Conservation (phyloP, 352 stramenopile species). For the Phytophthora podocarpi region DNA sequence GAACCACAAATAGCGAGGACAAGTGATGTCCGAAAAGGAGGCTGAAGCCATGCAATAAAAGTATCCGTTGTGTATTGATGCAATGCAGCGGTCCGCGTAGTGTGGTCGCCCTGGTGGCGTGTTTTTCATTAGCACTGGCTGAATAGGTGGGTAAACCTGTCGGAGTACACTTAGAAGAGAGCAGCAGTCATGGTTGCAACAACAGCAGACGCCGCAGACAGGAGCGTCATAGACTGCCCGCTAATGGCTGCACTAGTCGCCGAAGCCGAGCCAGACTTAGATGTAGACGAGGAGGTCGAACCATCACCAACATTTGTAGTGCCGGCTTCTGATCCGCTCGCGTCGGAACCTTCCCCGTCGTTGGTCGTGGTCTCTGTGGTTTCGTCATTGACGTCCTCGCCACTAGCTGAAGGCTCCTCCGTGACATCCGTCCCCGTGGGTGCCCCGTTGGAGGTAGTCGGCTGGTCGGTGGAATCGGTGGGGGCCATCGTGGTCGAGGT, state of each 20-base stretch:
- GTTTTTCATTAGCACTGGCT: conserved; percentile 11
- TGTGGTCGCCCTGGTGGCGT: too few relatives aligned
- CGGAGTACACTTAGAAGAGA: conserved; percentile 7
- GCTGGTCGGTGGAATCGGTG: background rate
- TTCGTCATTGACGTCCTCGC: background rate
- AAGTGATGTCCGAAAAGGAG: too few relatives aligned
- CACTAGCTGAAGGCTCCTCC: background rate
- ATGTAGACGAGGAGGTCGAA: background rate
- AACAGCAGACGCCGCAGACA: conserved; percentile 7
- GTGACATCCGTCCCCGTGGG: too few relatives aligned
- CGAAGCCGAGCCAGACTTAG: background rate
- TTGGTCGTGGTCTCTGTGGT: background rate
- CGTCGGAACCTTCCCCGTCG: background rate
- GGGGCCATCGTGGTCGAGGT: background rate
- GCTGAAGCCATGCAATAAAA: too few relatives aligned
- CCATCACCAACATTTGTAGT: conserved; percentile 4
- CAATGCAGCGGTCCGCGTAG: too few relatives aligned
- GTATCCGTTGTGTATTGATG: too few relatives aligned
- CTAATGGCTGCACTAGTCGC: conserved; percentile 1
- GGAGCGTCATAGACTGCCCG: conserved; percentile 7
- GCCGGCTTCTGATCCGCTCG: conserved; percentile 3
- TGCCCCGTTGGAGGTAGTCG: too few relatives aligned
- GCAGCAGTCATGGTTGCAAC: conserved; percentile 3
- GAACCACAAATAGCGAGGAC: too few relatives aligned
- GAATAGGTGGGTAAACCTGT: conserved; percentile 7